Conservation (phyloP, 768 basidiomycete species). For the Tylopilus rubrobrunneus region DNA sequence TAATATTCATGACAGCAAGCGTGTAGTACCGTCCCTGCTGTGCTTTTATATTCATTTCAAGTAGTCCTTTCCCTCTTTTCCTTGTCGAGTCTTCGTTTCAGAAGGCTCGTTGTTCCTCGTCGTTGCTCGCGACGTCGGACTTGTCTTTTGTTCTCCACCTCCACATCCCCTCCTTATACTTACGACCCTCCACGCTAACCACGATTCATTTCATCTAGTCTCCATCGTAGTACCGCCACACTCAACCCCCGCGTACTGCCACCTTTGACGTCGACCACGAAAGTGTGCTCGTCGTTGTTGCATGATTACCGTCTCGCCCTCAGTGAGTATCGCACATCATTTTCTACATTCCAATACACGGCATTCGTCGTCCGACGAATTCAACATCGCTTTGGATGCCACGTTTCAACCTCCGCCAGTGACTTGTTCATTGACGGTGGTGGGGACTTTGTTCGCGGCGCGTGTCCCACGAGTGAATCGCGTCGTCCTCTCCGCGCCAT, state of each 20-base stretch:
- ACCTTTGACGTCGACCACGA: slow-evolving; percentile 35
- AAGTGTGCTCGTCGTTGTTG: slow-evolving; percentile 36
- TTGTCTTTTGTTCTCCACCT: slow-evolving; percentile 17
- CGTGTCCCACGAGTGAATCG: background rate
- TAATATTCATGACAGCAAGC: slow-evolving; percentile 10
- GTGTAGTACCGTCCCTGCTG: slow-evolving; percentile 20
- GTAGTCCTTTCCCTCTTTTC: slow-evolving; percentile 19
- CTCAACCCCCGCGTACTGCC: slow-evolving; percentile 32
- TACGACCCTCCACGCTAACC: slow-evolving; percentile 38
- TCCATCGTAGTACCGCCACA: slow-evolving; percentile 22
- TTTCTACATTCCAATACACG: background rate
- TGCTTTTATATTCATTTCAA: slow-evolving; percentile 34
- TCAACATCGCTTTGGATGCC: slow-evolving; percentile 7
- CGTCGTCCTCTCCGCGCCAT: background rate
- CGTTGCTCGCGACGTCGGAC: slow-evolving; percentile 22
- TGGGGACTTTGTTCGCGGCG: background rate
- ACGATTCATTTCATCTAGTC: slow-evolving; percentile 34
- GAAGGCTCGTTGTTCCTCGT: slow-evolving; percentile 22
- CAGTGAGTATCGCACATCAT: slow-evolving; percentile 31
- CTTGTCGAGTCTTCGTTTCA: slow-evolving; percentile 25
- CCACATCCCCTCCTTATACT: slow-evolving; percentile 21
- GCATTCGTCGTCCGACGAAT: background rate
- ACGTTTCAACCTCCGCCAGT: slow-evolving; percentile 11
- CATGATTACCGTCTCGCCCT: slow-evolving; percentile 37
- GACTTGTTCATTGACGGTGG: slow-evolving; percentile 5